Conservation (phyloP, 2,329 filamentous ascomycete genomes). For the Monosporascus sp. region DNA sequence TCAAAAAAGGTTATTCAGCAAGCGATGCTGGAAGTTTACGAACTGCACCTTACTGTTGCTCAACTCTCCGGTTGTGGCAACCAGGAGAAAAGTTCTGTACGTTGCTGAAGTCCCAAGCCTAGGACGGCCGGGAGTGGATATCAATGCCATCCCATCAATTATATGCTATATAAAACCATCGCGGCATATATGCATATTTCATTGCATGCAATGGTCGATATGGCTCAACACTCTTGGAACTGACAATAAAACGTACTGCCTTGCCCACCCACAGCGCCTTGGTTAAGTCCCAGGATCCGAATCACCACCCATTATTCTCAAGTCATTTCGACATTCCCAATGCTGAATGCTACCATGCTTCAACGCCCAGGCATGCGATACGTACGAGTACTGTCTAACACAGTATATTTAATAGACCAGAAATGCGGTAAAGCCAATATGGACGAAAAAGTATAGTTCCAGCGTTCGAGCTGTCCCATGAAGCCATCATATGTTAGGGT, state of each 20-base stretch:
- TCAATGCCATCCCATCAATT: neutral
- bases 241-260: slow-evolving; percentile 1
- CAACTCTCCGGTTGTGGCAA: too few relatives aligned
- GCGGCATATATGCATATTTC: slow-evolving; percentile 10
- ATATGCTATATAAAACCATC: slow-evolving; percentile 8
- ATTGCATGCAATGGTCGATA: slow-evolving; percentile 1
- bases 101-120: too few relatives aligned
- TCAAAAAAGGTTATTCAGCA: too few relatives aligned
- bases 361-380: slow-evolving; percentile 25
- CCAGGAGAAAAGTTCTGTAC: too few relatives aligned
- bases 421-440: slow-evolving; percentile 9
- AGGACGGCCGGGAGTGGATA: too few relatives aligned
- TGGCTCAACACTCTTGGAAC: neutral
- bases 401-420: slow-evolving; percentile 10
- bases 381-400: slow-evolving; percentile 9
- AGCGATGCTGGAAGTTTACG: too few relatives aligned
- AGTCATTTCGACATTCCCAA: slow-evolving; percentile 11
- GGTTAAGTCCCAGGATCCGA: slow-evolving; percentile 1
- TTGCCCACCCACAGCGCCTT: neutral
- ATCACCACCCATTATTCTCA: slow-evolving; percentile 3
- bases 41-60: too few relatives aligned
- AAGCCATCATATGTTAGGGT: neutral
- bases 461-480: neutral
- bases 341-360: slow-evolving; percentile 19
- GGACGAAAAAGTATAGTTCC: slow-evolving; percentile 1